These are phyloP conservation scores for Hortiboletus flavorubellus DNA, from an alignment of 768 basidiomycete species.

Conservation along the genomic window DNA sequence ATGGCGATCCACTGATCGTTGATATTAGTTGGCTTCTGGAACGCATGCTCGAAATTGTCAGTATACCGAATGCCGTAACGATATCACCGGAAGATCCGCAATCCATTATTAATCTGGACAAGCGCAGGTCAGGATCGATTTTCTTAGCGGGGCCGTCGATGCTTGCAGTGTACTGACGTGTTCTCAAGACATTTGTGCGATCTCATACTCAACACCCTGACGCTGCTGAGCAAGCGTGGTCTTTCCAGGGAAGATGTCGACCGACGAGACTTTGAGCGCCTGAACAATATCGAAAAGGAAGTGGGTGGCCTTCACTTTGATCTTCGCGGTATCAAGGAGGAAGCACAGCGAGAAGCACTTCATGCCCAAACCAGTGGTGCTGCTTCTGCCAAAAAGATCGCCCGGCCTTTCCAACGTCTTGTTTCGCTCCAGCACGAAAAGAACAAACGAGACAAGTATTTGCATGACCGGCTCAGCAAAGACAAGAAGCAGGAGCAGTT, in stretches of 20 bases:
- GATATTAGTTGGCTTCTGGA: constrained; percentile 85
- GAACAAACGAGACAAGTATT: constrained; percentile 68
- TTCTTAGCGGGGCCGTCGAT: background rate
- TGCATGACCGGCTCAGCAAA: constrained; percentile 66
- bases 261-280: constrained; percentile 67
- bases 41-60: constrained; percentile 74
- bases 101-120: constrained; percentile 75
- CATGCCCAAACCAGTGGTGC: constrained; percentile 42
- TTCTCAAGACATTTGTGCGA: constrained; percentile 59
- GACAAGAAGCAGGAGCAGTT: constrained; percentile 77
- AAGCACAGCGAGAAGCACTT: constrained; percentile 62
- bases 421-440: constrained; percentile 74
- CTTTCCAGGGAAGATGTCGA: constrained; percentile 54
- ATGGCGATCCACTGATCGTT: constrained; percentile 55
- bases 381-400: constrained; percentile 49
- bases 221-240: constrained; percentile 40
- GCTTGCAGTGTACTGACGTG: constrained; percentile 11
- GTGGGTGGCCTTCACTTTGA: constrained; percentile 62
- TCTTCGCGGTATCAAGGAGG: constrained; percentile 69
- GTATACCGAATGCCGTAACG: constrained; percentile 66
- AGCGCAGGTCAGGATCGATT: constrained; percentile 57
- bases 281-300: constrained; percentile 74
- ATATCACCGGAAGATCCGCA: constrained; percentile 50
- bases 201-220: constrained; percentile 54
- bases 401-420: constrained; percentile 65